Evolutionary conservation across 208 protist genomes (phyloP).

Genomic region (Acanthamoeba healyi): DNA sequence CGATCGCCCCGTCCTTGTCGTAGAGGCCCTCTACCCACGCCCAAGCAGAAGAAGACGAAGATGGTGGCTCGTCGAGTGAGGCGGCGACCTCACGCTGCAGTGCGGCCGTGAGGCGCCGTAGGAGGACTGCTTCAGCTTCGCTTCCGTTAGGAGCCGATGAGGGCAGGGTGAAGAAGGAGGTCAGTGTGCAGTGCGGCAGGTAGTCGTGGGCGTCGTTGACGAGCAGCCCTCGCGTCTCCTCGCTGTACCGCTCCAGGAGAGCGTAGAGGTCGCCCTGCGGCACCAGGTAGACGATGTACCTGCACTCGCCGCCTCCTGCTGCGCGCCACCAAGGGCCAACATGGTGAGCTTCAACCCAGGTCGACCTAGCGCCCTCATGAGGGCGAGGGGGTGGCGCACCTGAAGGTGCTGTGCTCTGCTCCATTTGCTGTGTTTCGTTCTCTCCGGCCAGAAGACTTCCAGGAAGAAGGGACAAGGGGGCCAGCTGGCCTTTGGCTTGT

Average conservation of each 20-base stretch:
- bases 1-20: not conserved
- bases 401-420: too few species aligned
- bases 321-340: not conserved
- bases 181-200: slow-evolving; percentile 47
- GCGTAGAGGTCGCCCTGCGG: not conserved
- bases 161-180: slow-evolving; percentile 7
- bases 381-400: too few species aligned
- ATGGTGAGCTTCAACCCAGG: too few species aligned
- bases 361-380: too few species aligned
- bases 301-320: too few species aligned
- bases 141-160: too few species aligned
- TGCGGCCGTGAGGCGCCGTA: not conserved
- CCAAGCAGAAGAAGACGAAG: not conserved
- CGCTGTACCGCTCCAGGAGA: not conserved
- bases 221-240: not conserved
- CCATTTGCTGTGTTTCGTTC: too few species aligned
- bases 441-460: too few species aligned
- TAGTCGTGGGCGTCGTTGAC: slow-evolving; percentile 63
- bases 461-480: too few species aligned
- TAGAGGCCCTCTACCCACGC: slow-evolving; percentile 4
- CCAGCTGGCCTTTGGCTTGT: too few species aligned
- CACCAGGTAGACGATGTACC: slow-evolving; percentile 33
- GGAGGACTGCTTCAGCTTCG: not conserved
- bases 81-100: too few species aligned
- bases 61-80: too few species aligned